These are phyloP conservation scores for Talaromyces pinophilus DNA, from an alignment of 2,329 filamentous ascomycete species.

Conservation along the genomic window DNA sequence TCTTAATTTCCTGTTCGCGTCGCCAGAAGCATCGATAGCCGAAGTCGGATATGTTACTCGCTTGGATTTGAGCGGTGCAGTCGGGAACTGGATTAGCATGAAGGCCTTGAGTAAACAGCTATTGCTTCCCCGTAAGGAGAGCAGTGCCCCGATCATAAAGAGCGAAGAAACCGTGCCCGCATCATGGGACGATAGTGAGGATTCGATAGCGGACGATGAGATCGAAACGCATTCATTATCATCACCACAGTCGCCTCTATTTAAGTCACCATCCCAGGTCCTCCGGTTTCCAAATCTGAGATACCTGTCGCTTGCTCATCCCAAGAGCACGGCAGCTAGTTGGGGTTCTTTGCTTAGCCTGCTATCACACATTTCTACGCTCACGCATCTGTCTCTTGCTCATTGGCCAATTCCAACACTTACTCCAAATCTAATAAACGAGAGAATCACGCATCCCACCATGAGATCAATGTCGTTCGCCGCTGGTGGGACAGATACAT, in stretches of 20 bases:
- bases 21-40: conserved; percentile 27
- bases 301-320: conserved; percentile 60
- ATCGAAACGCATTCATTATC: neutral
- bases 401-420: conserved; percentile 62
- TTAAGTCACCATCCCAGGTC: conserved; percentile 29
- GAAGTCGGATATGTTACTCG: conserved; percentile 48
- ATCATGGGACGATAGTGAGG: conserved; percentile 45
- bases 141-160: conserved; percentile 12
- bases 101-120: conserved; percentile 51
- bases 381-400: conserved; percentile 64
- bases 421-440: conserved; percentile 51
- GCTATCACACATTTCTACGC: conserved; percentile 54
- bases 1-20: conserved; percentile 54
- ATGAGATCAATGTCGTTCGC: conserved; percentile 25
- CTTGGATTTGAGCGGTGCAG: conserved; percentile 56
- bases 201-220: conserved; percentile 19
- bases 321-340: conserved; percentile 44
- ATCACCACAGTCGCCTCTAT: conserved; percentile 19
- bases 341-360: conserved; percentile 60
- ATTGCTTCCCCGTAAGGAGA: conserved; percentile 30
- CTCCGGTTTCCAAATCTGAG: conserved; percentile 56
- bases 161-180: conserved; percentile 31
- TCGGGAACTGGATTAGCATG: conserved; percentile 53
- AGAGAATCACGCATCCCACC: conserved; percentile 45
- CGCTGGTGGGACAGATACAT: conserved; percentile 55